Conservation (phyloP, 257 asterid genomes). For the Solanum rostratum region DNA sequence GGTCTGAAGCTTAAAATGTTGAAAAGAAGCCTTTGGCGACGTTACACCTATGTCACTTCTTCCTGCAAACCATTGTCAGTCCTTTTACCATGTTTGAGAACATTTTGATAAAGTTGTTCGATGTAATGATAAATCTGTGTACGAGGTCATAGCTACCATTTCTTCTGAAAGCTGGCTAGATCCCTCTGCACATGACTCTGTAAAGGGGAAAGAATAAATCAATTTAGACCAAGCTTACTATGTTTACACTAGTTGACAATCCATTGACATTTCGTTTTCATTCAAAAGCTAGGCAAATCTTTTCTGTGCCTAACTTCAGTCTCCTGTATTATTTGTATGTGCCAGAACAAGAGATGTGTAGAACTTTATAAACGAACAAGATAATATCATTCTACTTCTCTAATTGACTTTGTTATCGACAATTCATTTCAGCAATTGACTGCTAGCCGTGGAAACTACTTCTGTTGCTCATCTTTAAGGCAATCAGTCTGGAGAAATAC, state of each 20-base stretch:
- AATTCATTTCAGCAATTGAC: slow-evolving; percentile 32
- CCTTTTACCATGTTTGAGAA: neutral
- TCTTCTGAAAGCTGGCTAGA: neutral
- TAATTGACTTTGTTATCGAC: neutral
- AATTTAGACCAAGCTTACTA: neutral
- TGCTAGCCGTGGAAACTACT: slow-evolving; percentile 24
- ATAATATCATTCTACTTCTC: neutral
- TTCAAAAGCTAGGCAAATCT: neutral
- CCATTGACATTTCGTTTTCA: neutral
- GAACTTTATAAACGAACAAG: neutral
- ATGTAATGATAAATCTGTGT: neutral
- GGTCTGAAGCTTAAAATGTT: neutral
- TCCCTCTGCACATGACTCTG: neutral
- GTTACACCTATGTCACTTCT: neutral
- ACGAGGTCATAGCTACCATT: neutral
- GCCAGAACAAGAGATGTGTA: neutral
- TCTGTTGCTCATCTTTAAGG: slow-evolving; percentile 20
- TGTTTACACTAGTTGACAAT: neutral
- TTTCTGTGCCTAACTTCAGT: neutral
- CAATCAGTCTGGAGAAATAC: slow-evolving; percentile 30
- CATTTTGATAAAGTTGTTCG: neutral
- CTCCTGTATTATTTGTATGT: neutral
- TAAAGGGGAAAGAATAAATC: neutral
- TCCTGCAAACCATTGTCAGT: neutral
- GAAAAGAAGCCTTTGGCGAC: neutral